A percentile compares a stretch with the other conserved stretches of the same genome.
These are phyloP conservation scores for Brassica juncea DNA, from an alignment of 345 rosid species.

Conservation along the genomic window DNA sequence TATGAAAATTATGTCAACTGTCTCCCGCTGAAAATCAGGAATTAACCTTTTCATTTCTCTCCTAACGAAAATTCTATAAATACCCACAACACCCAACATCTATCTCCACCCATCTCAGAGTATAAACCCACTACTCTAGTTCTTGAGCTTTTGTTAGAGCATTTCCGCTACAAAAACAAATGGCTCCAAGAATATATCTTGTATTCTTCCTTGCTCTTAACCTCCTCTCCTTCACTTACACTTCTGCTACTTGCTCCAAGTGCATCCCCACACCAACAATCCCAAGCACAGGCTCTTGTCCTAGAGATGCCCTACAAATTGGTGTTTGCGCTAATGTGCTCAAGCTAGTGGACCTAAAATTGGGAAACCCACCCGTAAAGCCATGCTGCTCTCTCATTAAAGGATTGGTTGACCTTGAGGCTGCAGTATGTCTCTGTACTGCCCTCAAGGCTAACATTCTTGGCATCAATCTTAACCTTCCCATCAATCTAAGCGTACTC, in stretches of 20 bases:
- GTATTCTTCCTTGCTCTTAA: slow-evolving; percentile 56
- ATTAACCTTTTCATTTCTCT: not conserved
- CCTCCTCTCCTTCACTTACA: slow-evolving; percentile 51
- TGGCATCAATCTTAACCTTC: slow-evolving; percentile 51
- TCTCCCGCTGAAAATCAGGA: not conserved
- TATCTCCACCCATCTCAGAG: slow-evolving; percentile 21
- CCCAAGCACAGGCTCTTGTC: slow-evolving; percentile 35
- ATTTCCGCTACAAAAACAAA: not conserved
- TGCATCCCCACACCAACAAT: slow-evolving; percentile 41
- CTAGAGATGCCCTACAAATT: slow-evolving; percentile 43
- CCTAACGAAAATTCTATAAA: slow-evolving; percentile 23
- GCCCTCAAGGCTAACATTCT: slow-evolving; percentile 44
- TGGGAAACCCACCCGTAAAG: slow-evolving; percentile 43
- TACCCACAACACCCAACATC: slow-evolving; percentile 15
- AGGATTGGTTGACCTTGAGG: slow-evolving; percentile 53
- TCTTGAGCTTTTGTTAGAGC: not conserved
- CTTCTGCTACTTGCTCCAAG: slow-evolving; percentile 47
- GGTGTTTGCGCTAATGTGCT: slow-evolving; percentile 45
- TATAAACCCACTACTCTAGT: not conserved
- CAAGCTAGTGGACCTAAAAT: slow-evolving; percentile 34
- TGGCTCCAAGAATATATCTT: slow-evolving; percentile 55
- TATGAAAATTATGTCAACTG: not conserved
- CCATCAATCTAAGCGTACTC: slow-evolving; percentile 44
- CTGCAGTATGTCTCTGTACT: slow-evolving; percentile 58
- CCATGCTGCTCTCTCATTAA: slow-evolving; percentile 48